These are phyloP conservation scores for Tagetes patula DNA, from an alignment of 129 eudicot genomes.

Conservation along the genomic window DNA sequence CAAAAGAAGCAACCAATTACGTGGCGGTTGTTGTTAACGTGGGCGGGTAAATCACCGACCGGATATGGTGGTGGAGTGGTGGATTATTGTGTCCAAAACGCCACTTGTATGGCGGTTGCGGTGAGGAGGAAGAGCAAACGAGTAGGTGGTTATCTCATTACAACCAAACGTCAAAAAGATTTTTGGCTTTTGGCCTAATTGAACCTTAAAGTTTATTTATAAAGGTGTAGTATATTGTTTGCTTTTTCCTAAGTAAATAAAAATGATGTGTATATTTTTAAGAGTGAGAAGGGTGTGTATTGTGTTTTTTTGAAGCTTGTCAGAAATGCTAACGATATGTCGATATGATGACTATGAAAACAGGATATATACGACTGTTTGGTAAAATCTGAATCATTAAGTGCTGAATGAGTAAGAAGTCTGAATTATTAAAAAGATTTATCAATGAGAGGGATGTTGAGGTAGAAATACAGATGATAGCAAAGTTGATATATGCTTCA, in stretches of 20 bases:
- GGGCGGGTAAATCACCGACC: constrained; percentile 48
- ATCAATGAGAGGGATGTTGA: too few relatives aligned
- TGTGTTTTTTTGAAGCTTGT: not conserved
- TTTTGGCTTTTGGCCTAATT: constrained; percentile 91
- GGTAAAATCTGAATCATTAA: too few relatives aligned
- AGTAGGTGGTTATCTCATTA: constrained; percentile 81
- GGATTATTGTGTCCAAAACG: constrained; percentile 84
- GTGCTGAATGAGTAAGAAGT: too few relatives aligned
- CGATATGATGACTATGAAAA: too few relatives aligned
- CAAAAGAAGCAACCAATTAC: constrained; percentile 70
- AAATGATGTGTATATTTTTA: constrained; percentile 16
- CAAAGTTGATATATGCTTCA: too few relatives aligned
- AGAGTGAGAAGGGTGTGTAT: not conserved
- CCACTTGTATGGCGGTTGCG: constrained; percentile 85
- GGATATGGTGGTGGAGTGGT: constrained; percentile 54
- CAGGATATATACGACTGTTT: too few relatives aligned
- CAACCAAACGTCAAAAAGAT: constrained; percentile 88
- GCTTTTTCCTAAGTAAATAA: not conserved
- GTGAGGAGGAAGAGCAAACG: constrained; percentile 81
- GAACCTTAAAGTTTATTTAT: not conserved
- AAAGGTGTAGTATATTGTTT: not conserved
- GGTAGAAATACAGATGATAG: too few relatives aligned
- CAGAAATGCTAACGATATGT: not conserved
- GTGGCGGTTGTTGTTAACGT: constrained; percentile 49
- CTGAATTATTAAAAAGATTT: too few relatives aligned